Evolutionary conservation across 345 rosid genomes (phyloP).

Genomic region (Boechera divaricarpa): DNA sequence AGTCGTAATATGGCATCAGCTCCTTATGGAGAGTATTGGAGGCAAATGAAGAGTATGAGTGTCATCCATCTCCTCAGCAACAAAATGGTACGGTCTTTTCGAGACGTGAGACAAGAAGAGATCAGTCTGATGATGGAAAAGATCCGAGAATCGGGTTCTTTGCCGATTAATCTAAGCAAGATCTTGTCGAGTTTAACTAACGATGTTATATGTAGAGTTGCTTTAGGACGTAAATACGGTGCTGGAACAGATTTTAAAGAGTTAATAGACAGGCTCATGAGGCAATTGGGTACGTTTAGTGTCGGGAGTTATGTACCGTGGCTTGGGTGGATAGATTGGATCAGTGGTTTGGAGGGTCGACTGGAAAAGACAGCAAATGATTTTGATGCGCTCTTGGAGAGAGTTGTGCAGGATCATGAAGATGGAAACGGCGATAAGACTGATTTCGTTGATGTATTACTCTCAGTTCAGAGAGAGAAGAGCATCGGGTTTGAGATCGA

Average conservation of each 20-base stretch:
- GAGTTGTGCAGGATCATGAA: conserved; percentile 42
- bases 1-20: conserved; percentile 51
- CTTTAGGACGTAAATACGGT: conserved; percentile 61
- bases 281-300: conserved; percentile 46
- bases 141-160: conserved; percentile 33
- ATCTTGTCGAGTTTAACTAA: conserved; percentile 42
- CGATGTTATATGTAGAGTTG: conserved; percentile 59
- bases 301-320: conserved; percentile 62
- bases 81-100: conserved; percentile 54
- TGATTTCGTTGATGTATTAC: conserved; percentile 43
- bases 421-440: not conserved
- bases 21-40: conserved; percentile 76
- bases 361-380: conserved; percentile 38
- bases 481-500: conserved; percentile 41
- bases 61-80: conserved; percentile 57
- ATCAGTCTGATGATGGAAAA: conserved; percentile 40
- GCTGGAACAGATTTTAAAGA: conserved; percentile 50
- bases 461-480: conserved; percentile 45
- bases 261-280: conserved; percentile 42
- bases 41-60: conserved; percentile 61
- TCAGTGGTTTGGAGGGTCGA: conserved; percentile 38
- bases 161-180: conserved; percentile 51
- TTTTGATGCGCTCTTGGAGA: conserved; percentile 46
- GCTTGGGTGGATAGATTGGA: conserved; percentile 53
- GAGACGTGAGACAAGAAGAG: conserved; percentile 56